Conservation (phyloP, 208 protist species). For the Trichomonas gallinae region DNA sequence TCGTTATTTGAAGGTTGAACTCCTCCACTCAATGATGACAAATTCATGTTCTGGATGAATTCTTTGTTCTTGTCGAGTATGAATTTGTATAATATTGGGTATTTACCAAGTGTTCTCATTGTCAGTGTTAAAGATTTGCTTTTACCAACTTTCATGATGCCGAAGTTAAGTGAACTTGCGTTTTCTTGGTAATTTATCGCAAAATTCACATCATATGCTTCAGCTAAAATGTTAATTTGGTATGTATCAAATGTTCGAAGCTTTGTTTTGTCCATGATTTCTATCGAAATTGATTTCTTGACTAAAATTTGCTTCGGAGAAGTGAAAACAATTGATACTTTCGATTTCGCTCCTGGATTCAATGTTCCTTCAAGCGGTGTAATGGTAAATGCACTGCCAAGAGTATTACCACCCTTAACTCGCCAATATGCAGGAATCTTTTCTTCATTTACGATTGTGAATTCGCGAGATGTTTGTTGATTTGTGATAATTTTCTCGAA, state of each 20-base stretch:
- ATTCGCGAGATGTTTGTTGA: not conserved
- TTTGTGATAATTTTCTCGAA: not conserved
- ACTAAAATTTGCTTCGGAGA: not conserved
- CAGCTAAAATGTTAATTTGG: not conserved
- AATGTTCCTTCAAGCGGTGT: not conserved
- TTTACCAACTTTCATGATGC: not conserved
- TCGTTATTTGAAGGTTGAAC: not conserved
- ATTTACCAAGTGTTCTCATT: not conserved
- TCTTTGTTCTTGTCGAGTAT: no score
- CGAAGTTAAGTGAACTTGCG: not conserved
- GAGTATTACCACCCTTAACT: not conserved
- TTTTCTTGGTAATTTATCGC: not conserved
- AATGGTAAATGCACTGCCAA: not conserved
- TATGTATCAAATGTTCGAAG: not conserved
- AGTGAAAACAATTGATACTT: not conserved
- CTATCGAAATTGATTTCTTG: not conserved
- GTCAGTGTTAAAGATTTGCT: not conserved
- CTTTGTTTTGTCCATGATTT: not conserved
- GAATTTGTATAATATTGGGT: not conserved
- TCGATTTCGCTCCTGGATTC: not conserved
- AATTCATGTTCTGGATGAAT: not conserved
- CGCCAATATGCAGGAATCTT: not conserved
- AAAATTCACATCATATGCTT: not conserved
- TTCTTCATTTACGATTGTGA: not conserved
- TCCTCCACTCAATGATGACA: not conserved